A percentile compares a stretch with the other conserved stretches of the same genome.
Evolutionary conservation across 495 filamentous ascomycete genomes (phyloP).

Genomic region (Neurospora hispaniola): DNA sequence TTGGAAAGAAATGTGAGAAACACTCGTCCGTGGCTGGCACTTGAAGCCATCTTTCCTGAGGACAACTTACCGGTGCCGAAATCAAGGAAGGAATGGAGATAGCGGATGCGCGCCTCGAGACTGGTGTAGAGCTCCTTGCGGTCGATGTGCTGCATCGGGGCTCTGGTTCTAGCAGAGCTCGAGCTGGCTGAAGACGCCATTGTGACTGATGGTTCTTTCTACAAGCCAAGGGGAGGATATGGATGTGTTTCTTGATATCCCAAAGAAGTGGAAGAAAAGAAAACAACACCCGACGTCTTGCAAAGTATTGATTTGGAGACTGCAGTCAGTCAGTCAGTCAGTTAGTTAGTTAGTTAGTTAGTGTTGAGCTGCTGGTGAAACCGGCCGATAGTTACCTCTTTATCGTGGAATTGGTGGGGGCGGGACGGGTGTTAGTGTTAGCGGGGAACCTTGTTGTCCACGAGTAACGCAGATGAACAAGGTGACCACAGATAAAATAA

Average conservation of each 20-base stretch:
- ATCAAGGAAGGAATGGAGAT: slow-evolving; percentile 62
- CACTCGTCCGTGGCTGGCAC: neutral
- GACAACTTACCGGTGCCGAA: slow-evolving; percentile 51
- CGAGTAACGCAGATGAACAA: neutral
- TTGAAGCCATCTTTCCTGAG: neutral
- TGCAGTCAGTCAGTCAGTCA: neutral
- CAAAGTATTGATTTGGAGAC: neutral
- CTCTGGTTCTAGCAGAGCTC: neutral
- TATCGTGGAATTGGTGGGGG: neutral
- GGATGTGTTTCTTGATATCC: neutral
- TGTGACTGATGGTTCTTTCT: neutral
- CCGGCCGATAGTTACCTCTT: neutral
- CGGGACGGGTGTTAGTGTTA: neutral
- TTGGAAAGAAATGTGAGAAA: neutral
- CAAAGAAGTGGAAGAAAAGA: neutral
- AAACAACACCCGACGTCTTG: neutral
- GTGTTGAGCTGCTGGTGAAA: neutral
- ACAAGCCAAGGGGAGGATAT: neutral
- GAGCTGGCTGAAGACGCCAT: slow-evolving; percentile 19
- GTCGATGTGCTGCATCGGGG: slow-evolving; percentile 50
- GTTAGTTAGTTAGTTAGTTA: neutral
- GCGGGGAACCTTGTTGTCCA: neutral
- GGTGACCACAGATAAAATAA: neutral
- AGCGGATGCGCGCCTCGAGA: slow-evolving; percentile 55
- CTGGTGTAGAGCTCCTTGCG: slow-evolving; percentile 58